Percentiles rank a stretch among this genome's conserved stretches.
Evolutionary conservation across 805 yeast species (phyloP).

Genomic region (Candida broadrunensis): DNA sequence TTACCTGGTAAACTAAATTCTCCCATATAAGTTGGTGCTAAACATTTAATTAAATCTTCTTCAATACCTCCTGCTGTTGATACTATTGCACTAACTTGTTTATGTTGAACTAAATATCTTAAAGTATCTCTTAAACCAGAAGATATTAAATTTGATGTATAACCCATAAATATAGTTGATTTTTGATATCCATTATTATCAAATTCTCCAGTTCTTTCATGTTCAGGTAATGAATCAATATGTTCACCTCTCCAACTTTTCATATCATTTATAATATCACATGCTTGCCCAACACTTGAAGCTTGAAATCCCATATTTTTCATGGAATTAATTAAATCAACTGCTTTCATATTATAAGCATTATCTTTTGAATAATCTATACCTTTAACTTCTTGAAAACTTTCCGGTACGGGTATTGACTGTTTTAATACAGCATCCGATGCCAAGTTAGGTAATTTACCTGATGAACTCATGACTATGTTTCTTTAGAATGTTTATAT

Average conservation of each 20-base stretch:
- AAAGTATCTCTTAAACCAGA: slow-evolving; percentile 92
- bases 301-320: slow-evolving; percentile 97
- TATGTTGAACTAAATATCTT: slow-evolving; percentile 85
- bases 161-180: slow-evolving; percentile 92
- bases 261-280: slow-evolving; percentile 92
- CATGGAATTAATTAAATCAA: slow-evolving; percentile 79
- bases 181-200: slow-evolving; percentile 77
- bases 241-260: slow-evolving; percentile 89
- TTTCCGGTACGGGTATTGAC: slow-evolving; percentile 82
- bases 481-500: no score
- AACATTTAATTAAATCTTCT: slow-evolving; percentile 93
- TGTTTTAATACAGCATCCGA: slow-evolving; percentile 88
- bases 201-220: slow-evolving; percentile 59
- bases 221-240: slow-evolving; percentile 63
- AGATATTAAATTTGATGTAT: slow-evolving; percentile 92
- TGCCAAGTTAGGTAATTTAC: slow-evolving; percentile 61
- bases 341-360: slow-evolving; percentile 75
- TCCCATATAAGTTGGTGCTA: slow-evolving; percentile 95
- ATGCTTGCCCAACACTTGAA: slow-evolving; percentile 77
- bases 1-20: slow-evolving; percentile 83
- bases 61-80: slow-evolving; percentile 99
- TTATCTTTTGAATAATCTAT: slow-evolving; percentile 82
- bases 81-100: slow-evolving; percentile 91
- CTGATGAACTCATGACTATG: slow-evolving; percentile 7
- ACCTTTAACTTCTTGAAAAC: slow-evolving; percentile 77